Evolutionary conservation across 176 grass and related monocot species (phyloP), one percentile per base, ranked within the genome.

Genomic region (Puccinellia tenuiflora): DNA sequence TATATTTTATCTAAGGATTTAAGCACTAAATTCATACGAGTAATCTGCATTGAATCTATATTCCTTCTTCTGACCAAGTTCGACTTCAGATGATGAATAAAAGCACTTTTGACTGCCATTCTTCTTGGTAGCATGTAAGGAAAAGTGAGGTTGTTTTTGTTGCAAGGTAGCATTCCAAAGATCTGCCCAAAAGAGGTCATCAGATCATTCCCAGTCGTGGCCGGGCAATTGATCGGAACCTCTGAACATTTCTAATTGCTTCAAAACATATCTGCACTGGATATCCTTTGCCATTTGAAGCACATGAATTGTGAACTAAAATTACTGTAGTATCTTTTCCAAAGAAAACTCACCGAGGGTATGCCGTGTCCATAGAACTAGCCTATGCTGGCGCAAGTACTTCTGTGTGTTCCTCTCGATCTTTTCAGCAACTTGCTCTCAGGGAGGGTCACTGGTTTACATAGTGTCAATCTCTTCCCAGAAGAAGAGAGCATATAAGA

Each of bases 401-500:
- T 47, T 48, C 22, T 67, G 4, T 52, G 7, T 35, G 20, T 67
- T 80, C 60, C 12, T 48, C 1, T 51, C 15, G 13, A 51, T 22
- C 8, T 11, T 48, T 52, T 38, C 6, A 52, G 21, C 43, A 80
- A 33, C 20, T 25, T 24, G 3, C 20, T 29, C 28, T 79, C 18
- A 43, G 46, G 13, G 16, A 20, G 9, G 6, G 33, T 80, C 40
- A 22, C 21, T 39, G 34, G 35, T 68, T 39, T 40, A 40, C 65
- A 22, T 40, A 40, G 18, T 80, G 67, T 55, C 17, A 24, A 6
- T 20, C 55, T 79, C 20, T 26, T 67, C 6, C 6, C 34, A 73
- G 63, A 79, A 62, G 45, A 85, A 55, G 64, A 68, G 37, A 37
- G n/a, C 66, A 56, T 37, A 84, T 52, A 65, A 26, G 24, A 46